Percentiles rank a stretch among this genome's conserved stretches.
Evolutionary conservation across 257 asterid genomes (phyloP).

Genomic region (Solanum pinnatisectum): DNA sequence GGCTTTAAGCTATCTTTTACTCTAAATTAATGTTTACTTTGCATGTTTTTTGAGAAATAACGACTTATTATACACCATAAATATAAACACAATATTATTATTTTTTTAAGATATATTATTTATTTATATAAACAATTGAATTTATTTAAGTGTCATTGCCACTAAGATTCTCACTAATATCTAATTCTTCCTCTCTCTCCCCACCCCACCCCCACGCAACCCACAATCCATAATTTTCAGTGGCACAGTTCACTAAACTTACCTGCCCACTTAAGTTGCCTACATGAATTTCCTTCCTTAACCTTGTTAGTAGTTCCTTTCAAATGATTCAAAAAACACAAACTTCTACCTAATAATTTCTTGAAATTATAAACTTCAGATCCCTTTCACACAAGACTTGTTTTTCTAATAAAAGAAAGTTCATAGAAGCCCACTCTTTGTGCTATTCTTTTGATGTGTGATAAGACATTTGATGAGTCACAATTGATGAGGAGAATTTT

Average conservation of each 20-base stretch:
- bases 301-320: background rate
- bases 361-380: background rate
- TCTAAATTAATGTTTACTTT: background rate
- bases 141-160: background rate
- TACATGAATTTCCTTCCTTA: background rate
- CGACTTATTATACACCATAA: background rate
- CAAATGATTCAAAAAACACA: background rate
- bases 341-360: background rate
- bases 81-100: background rate
- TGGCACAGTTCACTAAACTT: background rate
- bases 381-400: background rate
- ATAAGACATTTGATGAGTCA: too few relatives aligned
- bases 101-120: background rate
- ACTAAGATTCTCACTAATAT: background rate
- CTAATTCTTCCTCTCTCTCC: too few relatives aligned
- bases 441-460: too few relatives aligned
- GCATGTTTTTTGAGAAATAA: background rate
- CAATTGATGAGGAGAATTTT: too few relatives aligned
- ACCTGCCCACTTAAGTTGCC: background rate
- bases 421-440: background rate
- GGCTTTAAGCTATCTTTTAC: background rate
- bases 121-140: background rate
- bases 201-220: background rate
- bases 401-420: background rate
- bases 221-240: background rate